Conservation (phyloP, 306 rosid species). For the Lathyrus sativus region DNA sequence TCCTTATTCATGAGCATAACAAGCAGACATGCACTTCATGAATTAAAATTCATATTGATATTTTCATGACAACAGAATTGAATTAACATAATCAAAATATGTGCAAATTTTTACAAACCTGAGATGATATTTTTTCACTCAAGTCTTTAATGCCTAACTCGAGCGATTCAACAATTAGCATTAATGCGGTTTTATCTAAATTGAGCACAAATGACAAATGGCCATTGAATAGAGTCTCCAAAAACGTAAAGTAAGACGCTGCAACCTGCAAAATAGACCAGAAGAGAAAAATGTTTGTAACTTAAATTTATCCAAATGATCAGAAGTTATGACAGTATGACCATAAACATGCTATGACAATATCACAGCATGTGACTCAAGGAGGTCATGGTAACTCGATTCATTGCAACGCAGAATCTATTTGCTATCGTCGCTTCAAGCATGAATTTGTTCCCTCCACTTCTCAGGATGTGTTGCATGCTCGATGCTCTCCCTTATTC, state of each 20-base stretch:
- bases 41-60: not conserved
- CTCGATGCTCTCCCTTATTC: too few relatives aligned
- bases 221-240: constrained; percentile 72
- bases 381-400: not conserved
- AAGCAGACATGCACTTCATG: constrained; percentile 4
- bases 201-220: constrained; percentile 68
- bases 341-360: not conserved
- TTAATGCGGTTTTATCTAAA: constrained; percentile 65
- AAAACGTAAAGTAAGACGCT: constrained; percentile 73
- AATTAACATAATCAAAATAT: not conserved
- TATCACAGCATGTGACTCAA: too few relatives aligned
- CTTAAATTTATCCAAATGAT: constrained; percentile 1
- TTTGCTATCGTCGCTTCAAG: too few relatives aligned
- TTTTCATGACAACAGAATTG: constrained; percentile 2
- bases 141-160: constrained; percentile 92
- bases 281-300: constrained; percentile 19
- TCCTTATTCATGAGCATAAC: constrained; percentile 23
- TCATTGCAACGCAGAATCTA: not conserved
- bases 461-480: too few relatives aligned
- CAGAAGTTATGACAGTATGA: not conserved
- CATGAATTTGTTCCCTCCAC: too few relatives aligned
- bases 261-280: constrained; percentile 63
- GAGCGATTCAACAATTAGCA: constrained; percentile 73
- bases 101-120: constrained; percentile 52
- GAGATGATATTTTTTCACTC: constrained; percentile 73